A percentile compares a stretch with the other conserved stretches of the same genome.
phyloP scores from a whole-genome alignment of 1,284 basidiomycete species.

The Ganoderma sp. region DNA sequence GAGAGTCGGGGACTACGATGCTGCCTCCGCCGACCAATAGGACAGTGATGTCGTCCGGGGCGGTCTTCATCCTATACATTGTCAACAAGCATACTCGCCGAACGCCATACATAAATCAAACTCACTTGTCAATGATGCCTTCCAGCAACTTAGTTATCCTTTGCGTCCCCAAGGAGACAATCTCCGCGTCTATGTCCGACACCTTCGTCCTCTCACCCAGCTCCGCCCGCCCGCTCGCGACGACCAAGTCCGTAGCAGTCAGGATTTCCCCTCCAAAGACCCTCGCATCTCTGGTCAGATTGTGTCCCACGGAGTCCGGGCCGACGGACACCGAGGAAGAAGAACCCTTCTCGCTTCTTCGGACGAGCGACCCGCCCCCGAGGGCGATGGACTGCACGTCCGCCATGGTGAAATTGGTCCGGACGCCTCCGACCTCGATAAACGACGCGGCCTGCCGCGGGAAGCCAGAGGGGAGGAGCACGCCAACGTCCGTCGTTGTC shows the following conservation, averaged over 20 bases:
- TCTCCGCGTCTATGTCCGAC: slow-evolving; percentile 37
- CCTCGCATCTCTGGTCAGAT: slow-evolving; percentile 51
- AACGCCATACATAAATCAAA: neutral
- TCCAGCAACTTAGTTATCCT: slow-evolving; percentile 58
- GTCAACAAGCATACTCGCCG: neutral
- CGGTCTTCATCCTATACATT: slow-evolving; percentile 58
- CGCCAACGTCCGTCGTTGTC: slow-evolving; percentile 60
- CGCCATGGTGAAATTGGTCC: slow-evolving; percentile 55
- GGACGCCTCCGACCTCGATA: slow-evolving; percentile 50
- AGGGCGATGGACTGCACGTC: slow-evolving; percentile 58
- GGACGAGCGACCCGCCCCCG: slow-evolving; percentile 60
- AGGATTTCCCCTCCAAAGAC: slow-evolving; percentile 57
- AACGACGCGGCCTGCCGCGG: slow-evolving; percentile 58
- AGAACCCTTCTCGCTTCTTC: slow-evolving; percentile 33
- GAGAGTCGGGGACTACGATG: slow-evolving; percentile 50
- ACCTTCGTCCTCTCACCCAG: slow-evolving; percentile 49
- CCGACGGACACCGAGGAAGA: slow-evolving; percentile 51
- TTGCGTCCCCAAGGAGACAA: slow-evolving; percentile 43
- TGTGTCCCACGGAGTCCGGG: slow-evolving; percentile 62
- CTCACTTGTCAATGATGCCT: slow-evolving; percentile 43
- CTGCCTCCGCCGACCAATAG: slow-evolving; percentile 61
- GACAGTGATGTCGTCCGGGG: slow-evolving; percentile 51
- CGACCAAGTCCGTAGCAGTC: slow-evolving; percentile 60
- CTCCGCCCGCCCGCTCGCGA: slow-evolving; percentile 43
- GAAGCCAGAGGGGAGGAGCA: slow-evolving; percentile 56